Percentiles rank a stretch among this genome's conserved stretches.
Evolutionary conservation across 768 basidiomycete species (phyloP).

Genomic region (Mycena epipterygia): DNA sequence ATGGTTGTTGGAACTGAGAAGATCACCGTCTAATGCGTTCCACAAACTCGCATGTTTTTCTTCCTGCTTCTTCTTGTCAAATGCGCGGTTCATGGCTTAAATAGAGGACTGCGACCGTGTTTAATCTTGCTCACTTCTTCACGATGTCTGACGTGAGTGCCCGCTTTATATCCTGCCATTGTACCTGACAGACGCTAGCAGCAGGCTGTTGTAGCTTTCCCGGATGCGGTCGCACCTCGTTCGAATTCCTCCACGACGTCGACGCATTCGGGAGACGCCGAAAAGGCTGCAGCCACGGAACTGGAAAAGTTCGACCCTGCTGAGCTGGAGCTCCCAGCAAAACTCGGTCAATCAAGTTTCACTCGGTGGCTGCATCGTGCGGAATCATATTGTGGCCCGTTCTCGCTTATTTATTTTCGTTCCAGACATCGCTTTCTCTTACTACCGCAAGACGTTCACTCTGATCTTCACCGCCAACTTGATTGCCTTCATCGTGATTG

Average conservation of each 20-base stretch:
- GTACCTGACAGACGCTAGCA: background rate
- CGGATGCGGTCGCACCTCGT: background rate
- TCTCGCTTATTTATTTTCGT: conserved; percentile 2
- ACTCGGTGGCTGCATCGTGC: conserved; percentile 36
- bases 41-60: no score
- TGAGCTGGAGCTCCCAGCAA: conserved; percentile 31
- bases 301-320: conserved; percentile 9
- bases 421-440: conserved; percentile 45
- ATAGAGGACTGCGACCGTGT: no score
- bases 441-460: conserved; percentile 67
- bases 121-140: no score
- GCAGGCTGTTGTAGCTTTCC: conserved; percentile 2
- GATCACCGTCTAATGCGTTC: no score
- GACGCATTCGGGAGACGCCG: conserved; percentile 14
- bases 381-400: background rate
- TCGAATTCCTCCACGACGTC: conserved; percentile 5
- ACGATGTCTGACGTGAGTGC: conserved; percentile 18
- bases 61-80: no score
- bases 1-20: no score
- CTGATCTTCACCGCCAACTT: conserved; percentile 67
- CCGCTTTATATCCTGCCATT: background rate
- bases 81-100: no score
- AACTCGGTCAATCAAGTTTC: conserved; percentile 30
- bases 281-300: conserved; percentile 1
- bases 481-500: conserved; percentile 58